phyloP scores from a whole-genome alignment of 164 flowering plant species.

The Warburgia ugandensis region DNA sequence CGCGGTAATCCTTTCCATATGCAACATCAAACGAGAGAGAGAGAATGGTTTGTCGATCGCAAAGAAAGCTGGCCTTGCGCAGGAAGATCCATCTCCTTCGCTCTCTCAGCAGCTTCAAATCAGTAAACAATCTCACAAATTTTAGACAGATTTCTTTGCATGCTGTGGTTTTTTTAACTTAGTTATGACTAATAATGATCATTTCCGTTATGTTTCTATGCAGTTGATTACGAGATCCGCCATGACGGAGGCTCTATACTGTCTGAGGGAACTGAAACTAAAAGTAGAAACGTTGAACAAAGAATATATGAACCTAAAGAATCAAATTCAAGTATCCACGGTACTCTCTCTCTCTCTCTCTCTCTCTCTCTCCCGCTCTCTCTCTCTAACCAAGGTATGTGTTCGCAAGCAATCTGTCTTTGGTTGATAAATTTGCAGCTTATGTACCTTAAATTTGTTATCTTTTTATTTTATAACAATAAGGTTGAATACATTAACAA shows the following conservation, averaged over 20 bases:
- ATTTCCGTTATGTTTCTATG: background rate
- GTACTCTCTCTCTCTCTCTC: constrained; percentile 13
- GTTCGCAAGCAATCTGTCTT: too few species aligned
- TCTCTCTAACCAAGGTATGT: background rate
- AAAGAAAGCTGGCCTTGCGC: constrained; percentile 6
- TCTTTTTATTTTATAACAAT: too few species aligned
- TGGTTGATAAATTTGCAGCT: too few species aligned
- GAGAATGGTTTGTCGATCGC: constrained; percentile 9
- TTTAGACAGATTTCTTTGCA: too few species aligned
- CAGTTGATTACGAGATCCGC: constrained; percentile 34
- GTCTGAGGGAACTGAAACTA: constrained; percentile 32
- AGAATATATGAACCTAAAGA: constrained; percentile 22
- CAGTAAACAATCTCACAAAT: too few species aligned
- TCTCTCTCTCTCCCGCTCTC: constrained; percentile 11
- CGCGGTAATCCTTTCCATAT: too few species aligned
- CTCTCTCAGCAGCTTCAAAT: constrained; percentile 11
- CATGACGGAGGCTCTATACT: constrained; percentile 29
- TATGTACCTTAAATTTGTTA: too few species aligned
- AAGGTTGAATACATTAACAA: too few species aligned
- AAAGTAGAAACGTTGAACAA: constrained; percentile 32
- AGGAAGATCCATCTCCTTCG: constrained; percentile 8
- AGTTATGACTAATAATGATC: too few species aligned
- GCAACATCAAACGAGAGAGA: background rate
- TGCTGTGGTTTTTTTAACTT: too few species aligned
- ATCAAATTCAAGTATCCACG: constrained; percentile 18